Percentiles rank a stretch among this genome's conserved stretches.
Conservation (phyloP, 2,329 filamentous ascomycete genomes). For the Colletotrichum sp. region DNA sequence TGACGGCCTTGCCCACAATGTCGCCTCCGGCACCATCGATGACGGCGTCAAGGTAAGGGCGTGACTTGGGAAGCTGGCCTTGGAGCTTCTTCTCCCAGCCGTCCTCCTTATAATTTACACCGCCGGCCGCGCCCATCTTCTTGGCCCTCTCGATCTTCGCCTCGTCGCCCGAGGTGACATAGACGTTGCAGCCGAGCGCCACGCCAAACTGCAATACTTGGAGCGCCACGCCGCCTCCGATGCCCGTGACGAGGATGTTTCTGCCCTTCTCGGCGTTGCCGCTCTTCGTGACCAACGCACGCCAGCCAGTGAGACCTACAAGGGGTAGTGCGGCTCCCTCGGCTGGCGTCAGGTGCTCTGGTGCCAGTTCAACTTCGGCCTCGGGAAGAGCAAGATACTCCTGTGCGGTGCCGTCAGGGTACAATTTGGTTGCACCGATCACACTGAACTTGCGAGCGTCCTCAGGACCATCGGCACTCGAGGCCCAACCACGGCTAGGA, state of each 20-base stretch:
- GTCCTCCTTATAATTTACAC: slow-evolving; percentile 80
- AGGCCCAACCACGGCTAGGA: slow-evolving; percentile 79
- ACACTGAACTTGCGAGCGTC: slow-evolving; percentile 62
- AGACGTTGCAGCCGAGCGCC: slow-evolving; percentile 78
- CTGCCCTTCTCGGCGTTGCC: slow-evolving; percentile 65
- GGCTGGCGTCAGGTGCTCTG: slow-evolving; percentile 70
- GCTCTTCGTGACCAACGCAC: slow-evolving; percentile 82
- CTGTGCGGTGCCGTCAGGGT: slow-evolving; percentile 73
- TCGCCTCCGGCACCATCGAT: slow-evolving; percentile 92
- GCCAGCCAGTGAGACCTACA: slow-evolving; percentile 87
- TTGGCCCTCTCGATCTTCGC: slow-evolving; percentile 78
- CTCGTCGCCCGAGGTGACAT: slow-evolving; percentile 76
- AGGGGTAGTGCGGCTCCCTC: slow-evolving; percentile 87
- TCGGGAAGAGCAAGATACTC: slow-evolving; percentile 75
- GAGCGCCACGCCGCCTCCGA: slow-evolving; percentile 90
- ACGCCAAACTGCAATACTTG: slow-evolving; percentile 81
- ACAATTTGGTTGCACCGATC: slow-evolving; percentile 70
- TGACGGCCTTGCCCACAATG: slow-evolving; percentile 71
- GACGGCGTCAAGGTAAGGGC: slow-evolving; percentile 78
- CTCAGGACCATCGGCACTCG: slow-evolving; percentile 76
- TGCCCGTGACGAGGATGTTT: slow-evolving; percentile 87
- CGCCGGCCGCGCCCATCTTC: slow-evolving; percentile 76
- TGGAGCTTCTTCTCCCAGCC: slow-evolving; percentile 82
- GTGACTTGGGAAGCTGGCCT: slow-evolving; percentile 65
- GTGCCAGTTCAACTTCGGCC: slow-evolving; percentile 77